Evolutionary conservation across 2,329 filamentous ascomycete species (phyloP), one percentile per base, ranked within the genome.

Genomic region (Fusarium clavum): DNA sequence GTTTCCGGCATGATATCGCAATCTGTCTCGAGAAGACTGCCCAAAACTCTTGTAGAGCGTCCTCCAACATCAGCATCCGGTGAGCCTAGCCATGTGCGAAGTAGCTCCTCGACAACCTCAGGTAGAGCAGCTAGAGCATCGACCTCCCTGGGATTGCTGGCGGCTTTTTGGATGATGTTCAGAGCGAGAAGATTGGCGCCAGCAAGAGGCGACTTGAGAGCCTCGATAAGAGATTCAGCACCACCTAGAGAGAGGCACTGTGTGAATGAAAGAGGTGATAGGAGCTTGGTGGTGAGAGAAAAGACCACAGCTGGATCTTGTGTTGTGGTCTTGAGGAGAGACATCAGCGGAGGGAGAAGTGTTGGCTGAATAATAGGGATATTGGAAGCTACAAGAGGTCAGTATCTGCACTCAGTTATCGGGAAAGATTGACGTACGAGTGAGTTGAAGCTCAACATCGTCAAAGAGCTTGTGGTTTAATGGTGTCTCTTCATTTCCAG

Each of bases 141-240:
- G 32, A 83, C 83, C 52, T 88, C 85, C 53, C 80, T 76, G 14
- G 86, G 82, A 6, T 80, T 80, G 18, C 77, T 75, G 24, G 85
- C 79, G 6, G 87, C 88, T 72, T 90, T 90, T 64, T 85, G 80
- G 29, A 90, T 73, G 57, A 90, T 81, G 56, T 83, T 78, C 70
- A 91, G 81, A 72, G 84, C 88, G 25, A 91, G 84, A 18, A 89
- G 79, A 73, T 88, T 88, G 30, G 86, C 86, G 4, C 86, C 85
- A 1, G 87, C 83, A 1, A 86, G 81, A 2, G 86, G 83, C 2
- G 87, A 88, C 48, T 77, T 77, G 18, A 90, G 80, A 25, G 87
- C 87, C 40, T 81, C 80, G 49, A 88, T 78, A 6, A 90, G 76
- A 16, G 84, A 80, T 8, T 84, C 81, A 45, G 85, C 81, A 25